Base-by-base conservation (phyloP, 2,329 filamentous ascomycete species). In the Nigrospora sphaerica region DNA sequence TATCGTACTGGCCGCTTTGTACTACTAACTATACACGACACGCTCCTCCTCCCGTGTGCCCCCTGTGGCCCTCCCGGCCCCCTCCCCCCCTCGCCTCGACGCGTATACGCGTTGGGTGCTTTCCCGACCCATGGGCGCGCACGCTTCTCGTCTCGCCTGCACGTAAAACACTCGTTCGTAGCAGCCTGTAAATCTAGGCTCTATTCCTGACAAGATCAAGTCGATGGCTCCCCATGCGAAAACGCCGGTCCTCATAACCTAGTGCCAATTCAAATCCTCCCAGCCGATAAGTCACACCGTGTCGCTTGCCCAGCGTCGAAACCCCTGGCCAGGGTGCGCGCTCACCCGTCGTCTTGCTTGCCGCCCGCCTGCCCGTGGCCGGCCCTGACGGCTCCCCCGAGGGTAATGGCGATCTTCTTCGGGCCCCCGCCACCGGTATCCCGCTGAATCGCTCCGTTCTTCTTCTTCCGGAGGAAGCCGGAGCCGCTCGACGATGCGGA, bases 361-460 rank as follows among this genome's bases (percentile, higher is more conserved):
- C 44, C 39, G 33, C 49, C 48, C 31, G 48, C 28, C 43, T 55
- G 51, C 19, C 45, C 56, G 39, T 49, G 52, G 4, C 53, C 56
- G 11, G 54, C 51, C 57, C 68, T 72, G 23, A 73, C 53, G 32
- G 67, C 64, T 5, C 75, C 63, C 6, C 76, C 74, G 32, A 81
- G 64, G 56, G 73, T 80, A 54, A 82, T 82, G 46, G 77, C 69
- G 55, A 82, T 81, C 61, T 80, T 81, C 54, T 71, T 77, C 6
- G 69, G 63, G 6, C 58, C 65, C 36, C 63, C 64, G 32, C 64
- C 62, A 19, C 66, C 69, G 6, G 68, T 61, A 44, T 67, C 65
- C n/a, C 68, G 62, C 28, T 49, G 53, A 17, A 65, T 62, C 3
- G 65, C 65, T 51, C 75, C 71, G 44, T 68, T 68, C 59, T 69